Conservation (phyloP, 495 filamentous ascomycete genomes). For the Bombardia bombarda region DNA sequence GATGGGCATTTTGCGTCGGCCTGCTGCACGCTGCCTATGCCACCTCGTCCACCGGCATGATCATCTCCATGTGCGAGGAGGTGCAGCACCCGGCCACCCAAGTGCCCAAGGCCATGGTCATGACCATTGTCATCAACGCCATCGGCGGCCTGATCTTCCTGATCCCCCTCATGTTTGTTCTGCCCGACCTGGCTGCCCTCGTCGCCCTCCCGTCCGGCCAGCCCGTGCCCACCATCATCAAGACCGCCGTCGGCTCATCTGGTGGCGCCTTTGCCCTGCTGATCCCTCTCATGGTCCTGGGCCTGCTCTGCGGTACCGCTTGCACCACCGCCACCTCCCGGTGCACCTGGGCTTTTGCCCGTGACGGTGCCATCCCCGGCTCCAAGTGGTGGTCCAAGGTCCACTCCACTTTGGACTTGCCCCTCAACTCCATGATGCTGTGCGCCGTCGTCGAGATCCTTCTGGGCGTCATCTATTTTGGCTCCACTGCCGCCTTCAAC, state of each 20-base stretch:
- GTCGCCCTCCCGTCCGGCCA: constrained; percentile 30
- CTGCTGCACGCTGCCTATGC: constrained; percentile 42
- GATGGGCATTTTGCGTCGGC: constrained; percentile 43
- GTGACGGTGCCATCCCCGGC: constrained; percentile 50
- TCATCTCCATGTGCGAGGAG: constrained; percentile 46
- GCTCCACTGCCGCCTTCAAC: constrained; percentile 44
- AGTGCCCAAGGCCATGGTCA: constrained; percentile 45
- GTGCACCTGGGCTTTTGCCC: constrained; percentile 52
- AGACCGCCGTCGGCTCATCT: constrained; percentile 34
- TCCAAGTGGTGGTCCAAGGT: constrained; percentile 45
- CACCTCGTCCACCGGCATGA: constrained; percentile 47
- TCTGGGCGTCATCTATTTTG: constrained; percentile 46
- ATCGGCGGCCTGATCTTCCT: constrained; percentile 41
- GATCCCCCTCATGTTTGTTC: constrained; percentile 41
- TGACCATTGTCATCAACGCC: constrained; percentile 41
- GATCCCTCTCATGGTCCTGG: constrained; percentile 40
- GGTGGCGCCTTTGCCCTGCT: constrained; percentile 40
- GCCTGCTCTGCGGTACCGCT: constrained; percentile 53
- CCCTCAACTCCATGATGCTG: constrained; percentile 45
- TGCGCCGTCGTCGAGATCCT: constrained; percentile 39
- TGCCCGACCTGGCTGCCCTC: constrained; percentile 37
- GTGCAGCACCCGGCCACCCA: constrained; percentile 38
- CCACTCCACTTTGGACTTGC: constrained; percentile 37
- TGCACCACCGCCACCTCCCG: constrained; percentile 54
- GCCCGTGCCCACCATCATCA: constrained; percentile 39